Evolutionary conservation across 106 monocot species (phyloP).

Genomic region (Allium cepa): DNA sequence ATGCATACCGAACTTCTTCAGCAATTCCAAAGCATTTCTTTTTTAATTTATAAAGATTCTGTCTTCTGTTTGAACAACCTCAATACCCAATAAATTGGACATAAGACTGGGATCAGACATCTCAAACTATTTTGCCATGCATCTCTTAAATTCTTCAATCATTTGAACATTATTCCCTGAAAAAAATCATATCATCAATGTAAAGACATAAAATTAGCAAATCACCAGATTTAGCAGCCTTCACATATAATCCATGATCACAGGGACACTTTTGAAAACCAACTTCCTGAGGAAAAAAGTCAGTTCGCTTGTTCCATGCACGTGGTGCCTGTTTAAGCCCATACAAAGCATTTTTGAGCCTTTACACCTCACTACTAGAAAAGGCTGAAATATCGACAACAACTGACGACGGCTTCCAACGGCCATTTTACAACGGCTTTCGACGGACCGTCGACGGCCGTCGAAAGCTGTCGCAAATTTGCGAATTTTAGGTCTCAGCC

Average conservation of each 20-base stretch:
- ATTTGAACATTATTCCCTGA: not conserved
- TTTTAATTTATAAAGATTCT: not conserved
- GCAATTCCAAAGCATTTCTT: not conserved
- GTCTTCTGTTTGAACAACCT: not conserved
- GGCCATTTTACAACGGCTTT: too few species aligned
- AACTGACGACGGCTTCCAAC: too few species aligned
- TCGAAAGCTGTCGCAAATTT: too few species aligned
- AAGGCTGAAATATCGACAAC: too few species aligned
- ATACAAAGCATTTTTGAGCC: too few species aligned
- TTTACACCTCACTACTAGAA: too few species aligned
- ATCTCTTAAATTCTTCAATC: slow-evolving; percentile 3
- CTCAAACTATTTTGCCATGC: not conserved
- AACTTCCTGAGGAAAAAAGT: not conserved
- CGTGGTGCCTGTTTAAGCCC: too few species aligned
- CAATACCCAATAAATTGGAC: slow-evolving; percentile 1
- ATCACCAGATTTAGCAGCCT: not conserved
- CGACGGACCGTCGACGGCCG: too few species aligned
- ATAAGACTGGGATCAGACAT: slow-evolving; percentile 4
- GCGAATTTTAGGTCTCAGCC: too few species aligned
- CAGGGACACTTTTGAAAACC: slow-evolving; percentile 1
- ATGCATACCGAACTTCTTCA: slow-evolving; percentile 6
- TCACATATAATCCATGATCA: slow-evolving; percentile 2
- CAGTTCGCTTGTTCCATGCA: not conserved
- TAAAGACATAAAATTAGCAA: slow-evolving; percentile 1
- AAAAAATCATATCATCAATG: slow-evolving; percentile 7